A percentile compares a stretch with the other conserved stretches of the same genome.
Conservation (phyloP, 2,329 filamentous ascomycete genomes). For the Anisogramma anomala region DNA sequence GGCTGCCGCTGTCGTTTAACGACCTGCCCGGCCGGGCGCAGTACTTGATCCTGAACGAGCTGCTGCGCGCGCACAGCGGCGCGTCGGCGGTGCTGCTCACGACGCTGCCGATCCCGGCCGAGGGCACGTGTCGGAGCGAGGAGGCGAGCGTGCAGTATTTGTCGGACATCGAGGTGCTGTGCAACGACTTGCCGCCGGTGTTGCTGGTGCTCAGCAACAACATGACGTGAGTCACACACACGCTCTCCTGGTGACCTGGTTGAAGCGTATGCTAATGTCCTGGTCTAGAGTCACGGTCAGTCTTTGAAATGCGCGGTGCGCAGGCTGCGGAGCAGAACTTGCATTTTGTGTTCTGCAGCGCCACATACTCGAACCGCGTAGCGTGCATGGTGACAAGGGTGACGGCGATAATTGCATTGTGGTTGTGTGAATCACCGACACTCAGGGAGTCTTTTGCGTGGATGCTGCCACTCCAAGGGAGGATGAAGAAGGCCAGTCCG, state of each 20-base stretch:
- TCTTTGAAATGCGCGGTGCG: constrained; percentile 1
- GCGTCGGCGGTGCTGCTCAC: constrained; percentile 72
- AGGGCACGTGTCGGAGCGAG: constrained; percentile 63
- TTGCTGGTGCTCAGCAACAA: constrained; percentile 76
- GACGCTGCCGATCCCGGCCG: constrained; percentile 68
- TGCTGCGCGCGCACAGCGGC: constrained; percentile 57
- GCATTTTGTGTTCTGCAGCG: neutral
- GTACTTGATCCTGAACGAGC: constrained; percentile 75
- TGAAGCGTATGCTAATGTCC: neutral
- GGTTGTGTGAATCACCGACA: neutral
- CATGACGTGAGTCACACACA: constrained; percentile 46
- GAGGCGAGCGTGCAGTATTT: constrained; percentile 62
- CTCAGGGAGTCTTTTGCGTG: neutral
- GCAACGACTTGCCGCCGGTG: constrained; percentile 62
- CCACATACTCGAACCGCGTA: too few species aligned
- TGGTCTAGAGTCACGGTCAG: constrained; percentile 9
- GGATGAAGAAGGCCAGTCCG: neutral
- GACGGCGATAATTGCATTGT: neutral
- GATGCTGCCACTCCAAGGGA: neutral
- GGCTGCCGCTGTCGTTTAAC: constrained; percentile 68
- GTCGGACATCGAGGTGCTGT: constrained; percentile 66
- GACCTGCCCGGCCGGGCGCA: constrained; percentile 75
- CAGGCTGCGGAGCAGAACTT: neutral
- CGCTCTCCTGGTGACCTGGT: neutral
- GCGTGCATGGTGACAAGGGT: too few species aligned